Percentiles rank a stretch among this genome's conserved stretches.
Evolutionary conservation across 805 yeast genomes (phyloP).

Genomic region (Teunomyces panamensis): DNA sequence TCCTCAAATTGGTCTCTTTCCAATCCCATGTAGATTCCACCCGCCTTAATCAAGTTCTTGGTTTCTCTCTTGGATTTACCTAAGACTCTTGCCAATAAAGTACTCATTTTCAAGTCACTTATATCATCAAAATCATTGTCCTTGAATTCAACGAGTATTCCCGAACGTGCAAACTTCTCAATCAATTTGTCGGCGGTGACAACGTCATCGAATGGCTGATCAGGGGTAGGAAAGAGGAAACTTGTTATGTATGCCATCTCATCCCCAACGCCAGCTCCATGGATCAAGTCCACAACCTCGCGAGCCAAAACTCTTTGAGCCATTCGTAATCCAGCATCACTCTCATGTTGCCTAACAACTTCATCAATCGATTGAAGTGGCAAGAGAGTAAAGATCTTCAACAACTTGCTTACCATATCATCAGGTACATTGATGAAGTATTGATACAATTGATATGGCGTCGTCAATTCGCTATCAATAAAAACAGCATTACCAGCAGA

Average conservation of each 20-base stretch:
- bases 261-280: slow-evolving; percentile 74
- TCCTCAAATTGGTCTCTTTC: slow-evolving; percentile 50
- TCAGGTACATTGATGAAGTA: slow-evolving; percentile 79
- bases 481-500: slow-evolving; percentile 97
- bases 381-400: slow-evolving; percentile 76
- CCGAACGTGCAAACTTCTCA: slow-evolving; percentile 55
- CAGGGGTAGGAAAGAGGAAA: slow-evolving; percentile 60
- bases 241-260: slow-evolving; percentile 66
- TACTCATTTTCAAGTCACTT: slow-evolving; percentile 46
- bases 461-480: slow-evolving; percentile 69
- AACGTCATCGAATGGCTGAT: slow-evolving; percentile 45
- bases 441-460: slow-evolving; percentile 81
- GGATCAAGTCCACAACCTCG: slow-evolving; percentile 84
- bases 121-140: slow-evolving; percentile 22
- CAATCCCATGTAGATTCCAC: slow-evolving; percentile 72
- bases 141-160: slow-evolving; percentile 41
- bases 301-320: slow-evolving; percentile 80
- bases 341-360: slow-evolving; percentile 50
- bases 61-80: slow-evolving; percentile 56
- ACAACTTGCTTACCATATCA: slow-evolving; percentile 63
- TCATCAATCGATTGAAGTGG: slow-evolving; percentile 59
- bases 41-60: slow-evolving; percentile 58
- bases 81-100: slow-evolving; percentile 48
- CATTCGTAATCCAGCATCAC: slow-evolving; percentile 58
- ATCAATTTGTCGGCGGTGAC: slow-evolving; percentile 49